Evolutionary conservation across 257 asterid genomes (phyloP).

Genomic region (Asclepias syriaca): DNA sequence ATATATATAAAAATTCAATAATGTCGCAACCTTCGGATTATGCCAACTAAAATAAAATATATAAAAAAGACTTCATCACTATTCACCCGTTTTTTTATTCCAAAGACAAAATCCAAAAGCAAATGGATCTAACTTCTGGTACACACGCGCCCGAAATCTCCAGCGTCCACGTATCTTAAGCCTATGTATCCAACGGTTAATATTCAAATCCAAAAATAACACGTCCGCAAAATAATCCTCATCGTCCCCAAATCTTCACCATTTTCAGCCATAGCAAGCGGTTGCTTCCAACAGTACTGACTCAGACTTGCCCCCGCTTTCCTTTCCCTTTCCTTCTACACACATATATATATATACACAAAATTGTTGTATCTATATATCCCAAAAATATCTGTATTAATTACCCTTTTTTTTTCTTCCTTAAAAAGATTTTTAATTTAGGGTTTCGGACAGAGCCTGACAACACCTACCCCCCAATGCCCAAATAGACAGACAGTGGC

Average conservation of each 20-base stretch:
- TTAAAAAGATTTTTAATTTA: background rate
- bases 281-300: background rate
- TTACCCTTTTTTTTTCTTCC: background rate
- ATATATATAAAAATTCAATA: too few species aligned
- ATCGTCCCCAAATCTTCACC: background rate
- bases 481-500: background rate
- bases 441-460: constrained; percentile 4
- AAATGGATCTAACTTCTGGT: background rate
- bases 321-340: background rate
- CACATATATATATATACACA: background rate
- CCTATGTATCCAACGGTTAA: constrained; percentile 8
- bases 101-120: too few species aligned
- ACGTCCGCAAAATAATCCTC: background rate
- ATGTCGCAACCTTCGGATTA: too few species aligned
- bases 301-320: background rate
- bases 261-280: background rate
- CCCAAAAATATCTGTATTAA: background rate
- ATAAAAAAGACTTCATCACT: too few species aligned
- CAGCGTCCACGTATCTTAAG: background rate
- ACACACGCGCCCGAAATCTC: background rate
- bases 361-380: background rate
- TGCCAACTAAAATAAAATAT: too few species aligned
- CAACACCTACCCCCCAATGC: background rate
- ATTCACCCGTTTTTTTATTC: too few species aligned
- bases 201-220: background rate